Base-by-base conservation (phyloP, 176 grass and related monocot species). In the Musa beccarii region DNA sequence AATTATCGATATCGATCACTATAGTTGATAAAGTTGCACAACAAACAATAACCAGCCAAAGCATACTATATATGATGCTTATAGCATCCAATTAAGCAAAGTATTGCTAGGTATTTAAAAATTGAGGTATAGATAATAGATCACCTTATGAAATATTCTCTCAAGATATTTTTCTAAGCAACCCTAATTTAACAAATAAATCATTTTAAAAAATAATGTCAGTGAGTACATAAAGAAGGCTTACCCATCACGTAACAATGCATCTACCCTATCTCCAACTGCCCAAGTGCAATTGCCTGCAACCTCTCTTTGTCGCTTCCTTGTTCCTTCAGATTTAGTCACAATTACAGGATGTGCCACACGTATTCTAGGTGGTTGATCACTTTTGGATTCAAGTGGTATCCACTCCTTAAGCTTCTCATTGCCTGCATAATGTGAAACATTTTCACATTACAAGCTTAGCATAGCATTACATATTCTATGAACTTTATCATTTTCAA, bases 251-350 rank as follows among this genome's bases (percentile, higher is more conserved):
- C 74, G 87, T 8, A 89, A 81, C 85, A 85, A 89, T 72, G 85
- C 89, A 86, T 99, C 96, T 22, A 99, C 86, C 34, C 74, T 89
- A 68, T 99, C 96, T 82, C 96, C 96, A 81, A 86, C 66, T 68
- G 74, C 79, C 90, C 90, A 99, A 68, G 79, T 80, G 82, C 69
- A 91, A 76, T 75, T 89, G 65, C 81, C 87, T 78, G 79, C 25
- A 57, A 82, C 84, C 71, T 95, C 96, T 78, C 96, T 95, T n/a
- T 79, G 81, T 1, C 96, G 84, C 71, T 99, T 99, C 75, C 88
- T 86, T 78, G 85, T 95, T 84, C 90, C 87, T 88, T 89, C 89
- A 24, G 81, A 84, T 83, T 91, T 99, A n/a, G 79, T 75, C 13
- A 81, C 51, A 61, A 86, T 83, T 56, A 87, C 64, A 75, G 90